Base-by-base conservation (phyloP, 2,329 filamentous ascomycete species). In the Penicillium sclerotigenum region DNA sequence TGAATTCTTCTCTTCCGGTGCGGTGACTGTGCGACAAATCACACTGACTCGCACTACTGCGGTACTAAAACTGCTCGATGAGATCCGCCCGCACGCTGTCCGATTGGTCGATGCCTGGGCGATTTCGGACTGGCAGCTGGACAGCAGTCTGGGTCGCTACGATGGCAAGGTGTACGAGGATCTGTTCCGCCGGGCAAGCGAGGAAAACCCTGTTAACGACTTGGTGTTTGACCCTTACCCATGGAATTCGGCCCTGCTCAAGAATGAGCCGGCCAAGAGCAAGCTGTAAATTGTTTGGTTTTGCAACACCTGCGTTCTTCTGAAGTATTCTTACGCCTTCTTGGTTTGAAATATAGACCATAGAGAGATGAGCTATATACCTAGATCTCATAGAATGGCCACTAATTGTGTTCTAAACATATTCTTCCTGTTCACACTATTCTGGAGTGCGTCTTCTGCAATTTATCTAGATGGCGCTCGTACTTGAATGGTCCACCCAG, bases 141-240 rank as follows among this genome's bases (percentile, higher is more conserved):
- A 91, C 69, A 87, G 83, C 64, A 85, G 83, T 56, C 71, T 91
- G 37, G 88, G 89, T 1, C 79, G 87, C 1, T 83, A 82, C 41
- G 88, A 91, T 58, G 88, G 89, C 20, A 86, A 87, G 65, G 88
- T 91, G 1, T 91, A 91, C 64, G 86, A 89, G 70, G 88, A 91
- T 65, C 80, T 91, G 77, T 91, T 91, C 75, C 78, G 85, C 66
- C 77, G 88, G 14, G 89, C 88, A 0, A 86, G 83, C 58, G 81
- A 89, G 76, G 73, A 87, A 64, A 91, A 91, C 67, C 88, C 88
- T 1, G 75, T 91, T 42, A 91, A 91, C 67, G 80, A 83, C 18
- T 77, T 90, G 54, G 86, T 86, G 0, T 83, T 90, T 54, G 87
- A 91, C 64, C 87, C 87, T 1, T 88, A 90, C 70, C 87, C 88